Base-by-base conservation (phyloP, 2,329 filamentous ascomycete species). In the Sporothrix euskadiensis region DNA sequence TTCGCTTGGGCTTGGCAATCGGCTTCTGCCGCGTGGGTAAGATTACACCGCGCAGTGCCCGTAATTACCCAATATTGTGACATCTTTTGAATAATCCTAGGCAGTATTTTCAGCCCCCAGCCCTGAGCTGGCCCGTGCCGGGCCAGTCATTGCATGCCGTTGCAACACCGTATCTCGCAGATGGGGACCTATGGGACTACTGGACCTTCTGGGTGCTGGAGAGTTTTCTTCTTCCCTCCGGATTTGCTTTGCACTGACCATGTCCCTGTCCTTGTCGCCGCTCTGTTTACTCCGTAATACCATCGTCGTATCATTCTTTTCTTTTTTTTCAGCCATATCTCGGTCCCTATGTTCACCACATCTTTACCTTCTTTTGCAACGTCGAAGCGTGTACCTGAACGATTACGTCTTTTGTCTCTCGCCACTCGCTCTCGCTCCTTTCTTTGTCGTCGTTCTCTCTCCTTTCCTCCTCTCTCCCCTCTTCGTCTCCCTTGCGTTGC, bases 1-100 rank as follows among this genome's bases (percentile, higher is more conserved):
- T 12, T 44, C 35, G 59, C 39, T 47, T 65, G 16, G 52, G 52
- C 52, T 26, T 44, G 59, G 22, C 49, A 44, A 32, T 52, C 44
- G 65, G 44, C 41, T 30, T 3, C 44, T 68, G 44, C 65, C 65
- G 65, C 30, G 30, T 39, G 47, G 66, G 44, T 69, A 52, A 69
- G 47, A 69, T 69, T 69, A 69, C 66, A 69, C 66, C 66, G 66
- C 66, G 66, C 47, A 39, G 66, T 35, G 66, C 47, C 47, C 65
- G 65, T 69, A 54, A 54, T 69, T 69, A 32, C 65, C 19, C 65
- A 49, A 69, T 32, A 30, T 44, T 26, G 26, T 26, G 26, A 2
- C 26, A 26, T 26, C 26, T 26, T 44, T 44, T 44, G 41, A 44
- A 44, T 44, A 44, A 44, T 9, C 59, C 35, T 63, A n/a, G 59